Percentiles rank a stretch among this genome's conserved stretches.
These are phyloP conservation scores for Claviceps arundinis DNA, from an alignment of 2,329 filamentous ascomycete species.

Conservation along the genomic window DNA sequence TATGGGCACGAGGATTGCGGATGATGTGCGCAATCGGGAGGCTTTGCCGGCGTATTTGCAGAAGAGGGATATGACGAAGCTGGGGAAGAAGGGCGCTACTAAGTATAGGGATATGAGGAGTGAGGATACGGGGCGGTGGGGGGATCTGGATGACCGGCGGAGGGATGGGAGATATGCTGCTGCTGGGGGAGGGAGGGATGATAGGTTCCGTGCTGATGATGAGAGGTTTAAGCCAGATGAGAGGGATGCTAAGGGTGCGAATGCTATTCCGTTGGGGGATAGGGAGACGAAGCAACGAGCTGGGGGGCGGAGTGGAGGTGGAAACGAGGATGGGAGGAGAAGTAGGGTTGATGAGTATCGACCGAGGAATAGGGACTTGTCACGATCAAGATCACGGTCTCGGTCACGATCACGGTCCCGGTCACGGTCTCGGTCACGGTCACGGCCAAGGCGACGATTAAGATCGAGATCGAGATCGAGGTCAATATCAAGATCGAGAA, in stretches of 20 bases:
- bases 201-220: constrained; percentile 54
- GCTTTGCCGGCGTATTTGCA: constrained; percentile 83
- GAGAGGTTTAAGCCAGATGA: constrained; percentile 31
- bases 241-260: constrained; percentile 47
- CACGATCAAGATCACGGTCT: neutral
- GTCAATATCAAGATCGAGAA: constrained; percentile 20
- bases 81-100: constrained; percentile 83
- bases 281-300: constrained; percentile 16
- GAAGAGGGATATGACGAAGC: constrained; percentile 81
- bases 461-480: constrained; percentile 14
- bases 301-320: constrained; percentile 17
- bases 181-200: constrained; percentile 53
- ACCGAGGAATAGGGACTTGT: neutral
- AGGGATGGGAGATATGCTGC: constrained; percentile 19
- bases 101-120: constrained; percentile 78
- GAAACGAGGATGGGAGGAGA: constrained; percentile 10
- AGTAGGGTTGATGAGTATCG: neutral
- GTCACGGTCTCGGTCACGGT: constrained; percentile 11
- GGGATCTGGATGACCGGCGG: constrained; percentile 41
- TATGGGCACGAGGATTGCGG: constrained; percentile 70
- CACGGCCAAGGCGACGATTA: constrained; percentile 11
- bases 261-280: constrained; percentile 53
- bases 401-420: constrained; percentile 11
- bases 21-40: constrained; percentile 73
- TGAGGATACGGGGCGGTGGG: constrained; percentile 88